Base-by-base conservation (phyloP, 495 filamentous ascomycete species). In the Letharia columbiana region DNA sequence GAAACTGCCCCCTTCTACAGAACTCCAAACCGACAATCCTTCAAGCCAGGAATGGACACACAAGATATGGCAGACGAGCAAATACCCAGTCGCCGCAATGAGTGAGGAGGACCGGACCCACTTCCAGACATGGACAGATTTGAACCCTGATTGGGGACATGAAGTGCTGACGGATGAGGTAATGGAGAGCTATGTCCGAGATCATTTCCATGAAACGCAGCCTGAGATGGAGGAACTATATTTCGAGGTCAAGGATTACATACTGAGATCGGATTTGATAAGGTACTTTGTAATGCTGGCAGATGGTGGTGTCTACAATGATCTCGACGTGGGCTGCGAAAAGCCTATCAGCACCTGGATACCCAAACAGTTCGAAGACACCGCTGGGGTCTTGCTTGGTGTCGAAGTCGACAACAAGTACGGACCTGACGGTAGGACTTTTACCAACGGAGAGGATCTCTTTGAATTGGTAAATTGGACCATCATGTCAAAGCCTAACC, bases 301-400 rank as follows among this genome's bases (percentile, higher is more conserved):
- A 60, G 80, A 87, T 68, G 84, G 84, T 33, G 84, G 83, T 1
- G 56, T 84, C 12, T 87, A 81, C 70, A 81, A 80, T 67, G 84
- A 86, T 68, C 79, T 86, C 37, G 84, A 86, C 71, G 81, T 83
- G 57, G 80, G 81, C 47, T 83, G 79, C 59, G 76, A 84, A 45
- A 78, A 76, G 69, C 73, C 77, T 5, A 70, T 84, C 47, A 63
- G 70, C 35, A 73, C 77, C 45, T 87, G 84, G 77, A 75, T 87
- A 15, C 83, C 84, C 4, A 70, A 72, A 42, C 73, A 80, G 42
- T 82, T 81, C 66, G 70, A 77, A 60, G 63, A 75, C 41, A 60
- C 71, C 28, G 74, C 69, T 18, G 59, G 70, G 28, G 52, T 66
- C 59, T 47, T 69, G 39, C 64, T 79, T 3, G 78, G 75, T 15